Evolutionary conservation across 768 basidiomycete genomes (phyloP).

Genomic region (Coprinopsis strossmayeri): DNA sequence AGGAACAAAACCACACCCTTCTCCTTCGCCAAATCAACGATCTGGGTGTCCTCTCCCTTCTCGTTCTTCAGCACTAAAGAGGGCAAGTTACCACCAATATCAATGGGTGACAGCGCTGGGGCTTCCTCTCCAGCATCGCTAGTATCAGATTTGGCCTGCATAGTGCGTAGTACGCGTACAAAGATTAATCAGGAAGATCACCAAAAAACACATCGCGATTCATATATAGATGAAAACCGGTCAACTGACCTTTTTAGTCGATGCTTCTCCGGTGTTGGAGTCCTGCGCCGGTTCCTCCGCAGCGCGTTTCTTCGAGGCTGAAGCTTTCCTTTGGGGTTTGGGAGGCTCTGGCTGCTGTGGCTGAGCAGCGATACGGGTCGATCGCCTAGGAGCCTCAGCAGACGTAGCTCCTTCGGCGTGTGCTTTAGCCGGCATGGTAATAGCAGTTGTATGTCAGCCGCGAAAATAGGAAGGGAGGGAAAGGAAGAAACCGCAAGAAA

Average conservation of each 20-base stretch:
- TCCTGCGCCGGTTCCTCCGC: slow-evolving; percentile 28
- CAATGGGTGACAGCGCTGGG: slow-evolving; percentile 33
- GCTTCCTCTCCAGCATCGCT: slow-evolving; percentile 18
- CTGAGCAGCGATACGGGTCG: slow-evolving; percentile 47
- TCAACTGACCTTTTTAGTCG: slow-evolving; percentile 30
- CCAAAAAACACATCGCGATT: no score
- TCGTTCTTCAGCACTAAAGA: slow-evolving; percentile 77
- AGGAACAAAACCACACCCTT: slow-evolving; percentile 78
- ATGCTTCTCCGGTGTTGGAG: slow-evolving; percentile 24
- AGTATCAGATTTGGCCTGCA: slow-evolving; percentile 27
- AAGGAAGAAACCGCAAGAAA: not conserved
- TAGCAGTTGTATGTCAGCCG: no score
- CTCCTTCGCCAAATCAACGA: slow-evolving; percentile 56
- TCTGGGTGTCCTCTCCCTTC: slow-evolving; percentile 71
- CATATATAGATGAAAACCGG: not conserved
- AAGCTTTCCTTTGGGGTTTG: slow-evolving; percentile 17
- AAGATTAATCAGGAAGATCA: no score
- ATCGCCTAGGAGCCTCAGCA: slow-evolving; percentile 43
- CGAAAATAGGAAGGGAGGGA: not conserved
- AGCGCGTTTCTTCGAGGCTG: slow-evolving; percentile 34
- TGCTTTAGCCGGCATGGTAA: not conserved
- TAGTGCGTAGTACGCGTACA: no score
- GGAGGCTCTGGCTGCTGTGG: slow-evolving; percentile 30
- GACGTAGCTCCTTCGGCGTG: slow-evolving; percentile 16
- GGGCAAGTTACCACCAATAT: slow-evolving; percentile 73